Conservation (phyloP, 306 rosid genomes). For the Styphnolobium japonicum region DNA sequence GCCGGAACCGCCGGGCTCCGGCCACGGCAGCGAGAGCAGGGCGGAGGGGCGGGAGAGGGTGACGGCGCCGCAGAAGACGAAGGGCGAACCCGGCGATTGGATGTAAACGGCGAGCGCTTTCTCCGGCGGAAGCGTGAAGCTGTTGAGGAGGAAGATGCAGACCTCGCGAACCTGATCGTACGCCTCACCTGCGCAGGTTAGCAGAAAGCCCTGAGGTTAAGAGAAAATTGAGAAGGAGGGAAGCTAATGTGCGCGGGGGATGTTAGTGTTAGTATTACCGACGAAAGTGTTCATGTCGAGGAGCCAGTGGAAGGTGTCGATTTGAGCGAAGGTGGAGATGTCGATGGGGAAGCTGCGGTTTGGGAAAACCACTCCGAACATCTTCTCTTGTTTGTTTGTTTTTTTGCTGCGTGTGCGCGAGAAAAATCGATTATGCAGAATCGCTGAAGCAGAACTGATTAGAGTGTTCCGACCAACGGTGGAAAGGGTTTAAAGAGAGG, state of each 20-base stretch:
- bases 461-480: neutral
- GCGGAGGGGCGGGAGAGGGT: slow-evolving; percentile 80
- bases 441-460: neutral
- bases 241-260: neutral
- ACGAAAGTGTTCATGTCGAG: slow-evolving; percentile 91
- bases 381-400: slow-evolving; percentile 5
- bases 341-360: slow-evolving; percentile 93
- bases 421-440: neutral
- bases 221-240: neutral
- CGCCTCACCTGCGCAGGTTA: slow-evolving; percentile 66
- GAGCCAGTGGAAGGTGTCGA: slow-evolving; percentile 88
- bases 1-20: slow-evolving; percentile 51
- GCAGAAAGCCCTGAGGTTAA: neutral
- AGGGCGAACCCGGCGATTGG: slow-evolving; percentile 85
- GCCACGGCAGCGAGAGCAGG: slow-evolving; percentile 71
- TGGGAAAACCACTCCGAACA: slow-evolving; percentile 95
- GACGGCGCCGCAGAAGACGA: slow-evolving; percentile 77
- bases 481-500: neutral
- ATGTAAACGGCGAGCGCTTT: slow-evolving; percentile 86
- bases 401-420: neutral
- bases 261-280: slow-evolving; percentile 40
- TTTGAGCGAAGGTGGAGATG: slow-evolving; percentile 82
- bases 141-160: slow-evolving; percentile 80
- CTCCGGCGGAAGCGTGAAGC: slow-evolving; percentile 84
- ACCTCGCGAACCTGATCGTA: slow-evolving; percentile 74